Percentiles rank a stretch among this genome's conserved stretches.
phyloP scores from a whole-genome alignment of 2,329 filamentous ascomycete genomes.

The Juglanconis sp. region DNA sequence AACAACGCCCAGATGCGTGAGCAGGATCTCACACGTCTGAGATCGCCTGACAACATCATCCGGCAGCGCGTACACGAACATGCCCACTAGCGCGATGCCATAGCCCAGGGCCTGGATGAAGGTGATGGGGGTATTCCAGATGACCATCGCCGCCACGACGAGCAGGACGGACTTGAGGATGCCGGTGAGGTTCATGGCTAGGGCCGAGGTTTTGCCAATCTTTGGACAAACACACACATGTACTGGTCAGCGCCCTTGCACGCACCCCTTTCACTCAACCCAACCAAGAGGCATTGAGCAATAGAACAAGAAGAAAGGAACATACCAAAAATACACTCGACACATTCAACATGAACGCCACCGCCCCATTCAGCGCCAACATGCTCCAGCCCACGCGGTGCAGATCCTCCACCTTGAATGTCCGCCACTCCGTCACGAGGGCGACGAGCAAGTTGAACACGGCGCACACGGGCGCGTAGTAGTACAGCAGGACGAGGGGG shows the following conservation, averaged over 20 bases:
- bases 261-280: no score
- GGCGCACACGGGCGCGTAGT: neutral
- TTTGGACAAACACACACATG: neutral
- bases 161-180: neutral
- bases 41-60: neutral
- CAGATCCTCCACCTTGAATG: neutral
- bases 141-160: neutral
- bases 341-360: neutral
- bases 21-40: neutral
- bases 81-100: neutral
- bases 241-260: neutral
- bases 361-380: neutral
- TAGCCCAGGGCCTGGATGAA: neutral
- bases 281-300: neutral
- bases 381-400: neutral
- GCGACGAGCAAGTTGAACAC: neutral
- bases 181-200: neutral
- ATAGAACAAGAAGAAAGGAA: neutral
- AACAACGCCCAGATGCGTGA: neutral
- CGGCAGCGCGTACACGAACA: neutral
- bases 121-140: neutral
- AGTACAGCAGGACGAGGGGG: neutral
- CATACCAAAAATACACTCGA: neutral
- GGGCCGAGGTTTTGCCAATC: neutral
- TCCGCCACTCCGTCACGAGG: neutral